Evolutionary conservation across 805 yeast genomes (phyloP), one percentile per base, ranked within the genome.

Genomic region (Saccharomycopsis fermentans): DNA sequence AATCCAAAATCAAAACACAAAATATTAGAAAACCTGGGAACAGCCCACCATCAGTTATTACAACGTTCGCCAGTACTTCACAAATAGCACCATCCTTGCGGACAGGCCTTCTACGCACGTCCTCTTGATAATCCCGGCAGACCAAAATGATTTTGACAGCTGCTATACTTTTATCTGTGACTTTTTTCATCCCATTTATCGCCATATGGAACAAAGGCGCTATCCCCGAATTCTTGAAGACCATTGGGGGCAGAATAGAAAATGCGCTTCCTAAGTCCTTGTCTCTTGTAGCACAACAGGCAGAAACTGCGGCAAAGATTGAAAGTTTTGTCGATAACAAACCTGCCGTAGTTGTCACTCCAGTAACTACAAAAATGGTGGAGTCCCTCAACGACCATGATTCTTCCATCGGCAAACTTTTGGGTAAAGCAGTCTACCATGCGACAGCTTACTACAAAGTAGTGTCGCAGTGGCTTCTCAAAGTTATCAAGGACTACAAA

Each of bases 171-270:
- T 48, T 59, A 5, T 29, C 60, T 24, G 61, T 58, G 32, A 58
- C 63, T 16, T 61, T 61, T 39, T 52, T 61, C 36, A 51, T 61
- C 19, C 63, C 63, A 27, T 59, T 59, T 37, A 17, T 61, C 6
- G 51, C 60, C n/a, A n/a, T 61, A 5, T 34, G 59, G 16, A 56
- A 61, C 27, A 50, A 56, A 26, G 56, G 57, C 9, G 55, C 59
- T 47, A 12, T 61, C 1, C 60, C 60, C 9, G 58, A 54, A 16
- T 54, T 54, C 32, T 21, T 61, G 19, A 27, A 50, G 14, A 57
- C 55, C 6, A 48, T 61, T 29, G 32, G 58, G 6, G 47, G 52
- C 39, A 56, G 55, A 29, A 54, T 61, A 14, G 29, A 39, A 12
- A 54, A 21, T 6, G 55, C 35, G 11, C 47, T 61, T 24, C 61